Conservation (phyloP, 2,329 filamentous ascomycete genomes). For the Daldinia sp. region DNA sequence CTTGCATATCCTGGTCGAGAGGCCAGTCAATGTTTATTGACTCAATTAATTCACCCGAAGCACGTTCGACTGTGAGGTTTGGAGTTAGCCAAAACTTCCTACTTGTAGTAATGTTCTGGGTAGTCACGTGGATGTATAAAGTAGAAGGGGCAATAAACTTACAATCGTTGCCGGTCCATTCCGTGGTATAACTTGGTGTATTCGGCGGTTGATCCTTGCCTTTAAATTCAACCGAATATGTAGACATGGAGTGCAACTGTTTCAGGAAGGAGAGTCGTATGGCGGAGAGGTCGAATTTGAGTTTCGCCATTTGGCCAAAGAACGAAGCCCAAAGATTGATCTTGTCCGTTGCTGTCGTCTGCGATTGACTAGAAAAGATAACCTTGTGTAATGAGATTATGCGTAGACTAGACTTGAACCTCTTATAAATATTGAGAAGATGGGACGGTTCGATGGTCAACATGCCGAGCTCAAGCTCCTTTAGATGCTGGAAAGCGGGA, state of each 20-base stretch:
- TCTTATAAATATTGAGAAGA: slow-evolving; percentile 55
- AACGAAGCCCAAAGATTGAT: slow-evolving; percentile 57
- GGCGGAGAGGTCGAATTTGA: slow-evolving; percentile 52
- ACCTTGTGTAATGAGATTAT: slow-evolving; percentile 62
- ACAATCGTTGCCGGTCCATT: slow-evolving; percentile 51
- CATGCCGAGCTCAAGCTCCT: slow-evolving; percentile 60
- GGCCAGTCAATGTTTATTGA: slow-evolving; percentile 16
- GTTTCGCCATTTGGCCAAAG: slow-evolving; percentile 53
- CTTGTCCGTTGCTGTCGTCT: slow-evolving; percentile 30
- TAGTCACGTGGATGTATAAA: background rate
- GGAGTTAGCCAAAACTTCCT: background rate
- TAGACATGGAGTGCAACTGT: slow-evolving; percentile 31
- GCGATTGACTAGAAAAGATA: slow-evolving; percentile 38
- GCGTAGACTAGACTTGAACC: slow-evolving; percentile 59
- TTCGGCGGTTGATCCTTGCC: background rate
- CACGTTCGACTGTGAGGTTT: slow-evolving; percentile 20
- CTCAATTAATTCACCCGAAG: slow-evolving; percentile 19
- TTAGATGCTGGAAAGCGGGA: slow-evolving; percentile 53
- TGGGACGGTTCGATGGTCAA: slow-evolving; percentile 47
- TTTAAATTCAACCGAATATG: slow-evolving; percentile 18
- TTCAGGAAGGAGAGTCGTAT: slow-evolving; percentile 51
- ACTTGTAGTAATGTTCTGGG: background rate
- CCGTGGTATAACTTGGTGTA: background rate
- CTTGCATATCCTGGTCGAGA: background rate
- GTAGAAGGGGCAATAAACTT: background rate